phyloP scores from a whole-genome alignment of 2,329 filamentous ascomycete genomes.

The Hymenoscyphus occultus region DNA sequence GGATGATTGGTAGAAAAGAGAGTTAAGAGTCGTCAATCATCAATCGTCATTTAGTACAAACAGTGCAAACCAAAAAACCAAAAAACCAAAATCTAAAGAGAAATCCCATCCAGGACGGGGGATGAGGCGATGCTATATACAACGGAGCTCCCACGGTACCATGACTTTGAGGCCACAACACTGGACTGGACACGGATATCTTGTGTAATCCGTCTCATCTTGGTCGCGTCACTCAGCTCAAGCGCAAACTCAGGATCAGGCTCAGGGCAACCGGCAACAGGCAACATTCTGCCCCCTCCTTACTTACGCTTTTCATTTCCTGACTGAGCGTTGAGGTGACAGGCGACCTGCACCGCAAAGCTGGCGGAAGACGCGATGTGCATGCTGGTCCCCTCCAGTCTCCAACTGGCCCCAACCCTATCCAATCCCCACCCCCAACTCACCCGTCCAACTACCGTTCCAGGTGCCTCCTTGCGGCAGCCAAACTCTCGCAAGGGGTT shows the following conservation, averaged over 20 bases:
- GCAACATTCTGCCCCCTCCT: neutral
- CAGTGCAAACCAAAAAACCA: neutral
- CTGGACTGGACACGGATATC: neutral
- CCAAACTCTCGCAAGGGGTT: neutral
- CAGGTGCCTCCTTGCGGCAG: neutral
- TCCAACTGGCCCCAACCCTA: neutral
- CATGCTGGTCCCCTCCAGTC: too few relatives aligned
- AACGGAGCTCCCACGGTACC: neutral
- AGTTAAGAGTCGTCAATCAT: neutral
- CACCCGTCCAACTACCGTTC: neutral
- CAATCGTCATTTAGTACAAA: neutral
- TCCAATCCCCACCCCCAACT: too few relatives aligned
- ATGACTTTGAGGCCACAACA: neutral
- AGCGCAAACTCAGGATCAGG: neutral
- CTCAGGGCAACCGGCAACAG: too few relatives aligned
- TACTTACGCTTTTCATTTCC: conserved; percentile 1
- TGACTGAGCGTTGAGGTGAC: neutral
- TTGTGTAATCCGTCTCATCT: neutral
- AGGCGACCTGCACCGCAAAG: too few relatives aligned
- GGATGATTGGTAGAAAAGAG: neutral
- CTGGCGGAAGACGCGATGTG: too few relatives aligned
- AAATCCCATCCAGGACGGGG: neutral
- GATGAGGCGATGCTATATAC: neutral
- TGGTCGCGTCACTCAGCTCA: neutral
- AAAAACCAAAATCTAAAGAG: neutral